Conservation (phyloP, 192 early-diverging fungal genomes). For the Umbelopsis vinacea region DNA sequence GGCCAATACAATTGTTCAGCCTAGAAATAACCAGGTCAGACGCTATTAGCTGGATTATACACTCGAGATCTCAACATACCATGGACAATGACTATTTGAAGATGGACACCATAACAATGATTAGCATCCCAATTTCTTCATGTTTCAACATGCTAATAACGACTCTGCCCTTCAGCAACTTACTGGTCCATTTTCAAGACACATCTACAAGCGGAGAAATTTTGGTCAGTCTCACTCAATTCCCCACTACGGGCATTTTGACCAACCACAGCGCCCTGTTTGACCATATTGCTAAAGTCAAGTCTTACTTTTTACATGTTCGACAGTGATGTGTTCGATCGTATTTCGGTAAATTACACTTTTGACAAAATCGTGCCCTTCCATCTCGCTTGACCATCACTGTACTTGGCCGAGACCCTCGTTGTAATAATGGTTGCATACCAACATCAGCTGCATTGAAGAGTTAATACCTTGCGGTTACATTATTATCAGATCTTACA, state of each 20-base stretch:
- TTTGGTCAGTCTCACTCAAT: not conserved
- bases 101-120: not conserved
- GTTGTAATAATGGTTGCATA: slow-evolving; percentile 7
- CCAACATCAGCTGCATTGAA: slow-evolving; percentile 10
- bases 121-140: not conserved
- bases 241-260: too few relatives aligned
- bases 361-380: slow-evolving; percentile 39
- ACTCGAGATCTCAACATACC: slow-evolving; percentile 23
- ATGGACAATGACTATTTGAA: slow-evolving; percentile 40
- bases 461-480: not conserved
- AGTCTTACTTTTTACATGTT: slow-evolving; percentile 35
- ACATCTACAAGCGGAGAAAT: slow-evolving; percentile 19
- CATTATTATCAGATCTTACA: not conserved
- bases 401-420: not conserved
- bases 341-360: slow-evolving; percentile 38
- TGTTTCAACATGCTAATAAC: not conserved
- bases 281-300: not conserved
- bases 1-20: slow-evolving; percentile 46
- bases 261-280: not conserved
- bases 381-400: slow-evolving; percentile 39
- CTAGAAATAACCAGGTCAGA: not conserved
- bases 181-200: slow-evolving; percentile 49
- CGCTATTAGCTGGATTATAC: too few relatives aligned
- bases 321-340: slow-evolving; percentile 45
- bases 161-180: not conserved